Percentiles rank a stretch among this genome's conserved stretches.
Conservation (phyloP, 2,329 filamentous ascomycete genomes). For the Cladophialophora immunda region DNA sequence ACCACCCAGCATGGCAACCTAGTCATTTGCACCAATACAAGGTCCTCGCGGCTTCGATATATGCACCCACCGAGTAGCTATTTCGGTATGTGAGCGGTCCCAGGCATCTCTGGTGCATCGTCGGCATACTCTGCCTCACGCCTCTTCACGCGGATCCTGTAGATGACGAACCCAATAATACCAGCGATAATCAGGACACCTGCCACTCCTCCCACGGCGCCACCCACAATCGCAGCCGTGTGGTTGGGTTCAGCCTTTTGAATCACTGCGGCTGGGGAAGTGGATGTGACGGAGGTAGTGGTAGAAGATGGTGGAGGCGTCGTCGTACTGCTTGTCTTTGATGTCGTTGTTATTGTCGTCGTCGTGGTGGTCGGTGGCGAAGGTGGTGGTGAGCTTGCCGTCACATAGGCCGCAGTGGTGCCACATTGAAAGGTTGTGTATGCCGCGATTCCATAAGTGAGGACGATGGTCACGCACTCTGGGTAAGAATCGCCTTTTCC, state of each 20-base stretch:
- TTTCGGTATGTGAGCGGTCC: neutral
- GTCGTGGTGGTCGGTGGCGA: neutral
- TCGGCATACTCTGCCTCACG: conserved; percentile 2
- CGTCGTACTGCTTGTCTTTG: neutral
- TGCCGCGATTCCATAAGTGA: neutral
- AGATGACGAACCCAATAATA: conserved; percentile 11
- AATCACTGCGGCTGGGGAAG: neutral
- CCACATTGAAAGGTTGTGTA: neutral
- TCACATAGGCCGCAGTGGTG: neutral
- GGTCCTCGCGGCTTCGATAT: too few relatives aligned
- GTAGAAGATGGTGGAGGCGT: too few relatives aligned
- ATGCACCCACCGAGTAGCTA: neutral
- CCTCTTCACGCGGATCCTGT: conserved; percentile 12
- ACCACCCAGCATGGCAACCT: too few relatives aligned
- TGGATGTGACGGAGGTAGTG: neutral
- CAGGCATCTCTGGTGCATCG: neutral
- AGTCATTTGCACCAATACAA: too few relatives aligned
- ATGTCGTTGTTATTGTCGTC: neutral
- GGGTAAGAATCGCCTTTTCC: neutral
- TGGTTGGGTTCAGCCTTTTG: neutral
- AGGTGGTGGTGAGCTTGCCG: neutral
- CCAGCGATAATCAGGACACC: conserved; percentile 13
- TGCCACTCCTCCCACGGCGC: conserved; percentile 14
- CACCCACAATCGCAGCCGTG: conserved; percentile 17
- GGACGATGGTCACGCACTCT: conserved; percentile 2